A percentile compares a stretch with the other conserved stretches of the same genome.
Conservation (phyloP, 257 asterid genomes). For the Nicotiana noctiflora region DNA sequence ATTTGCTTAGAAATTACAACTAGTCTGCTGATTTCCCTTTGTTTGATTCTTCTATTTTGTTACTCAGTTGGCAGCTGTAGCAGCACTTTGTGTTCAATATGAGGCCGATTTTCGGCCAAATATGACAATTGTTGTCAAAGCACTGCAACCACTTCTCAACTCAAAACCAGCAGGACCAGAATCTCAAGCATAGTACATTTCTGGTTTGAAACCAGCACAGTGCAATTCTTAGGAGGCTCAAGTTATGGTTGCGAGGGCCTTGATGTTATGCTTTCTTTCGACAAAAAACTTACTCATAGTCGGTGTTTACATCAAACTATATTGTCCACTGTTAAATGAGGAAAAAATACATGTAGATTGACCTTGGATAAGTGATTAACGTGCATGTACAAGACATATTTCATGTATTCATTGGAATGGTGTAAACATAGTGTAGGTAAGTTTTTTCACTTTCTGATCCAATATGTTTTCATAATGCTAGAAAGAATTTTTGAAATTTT, state of each 20-base stretch:
- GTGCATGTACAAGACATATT: background rate
- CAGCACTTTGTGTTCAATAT: constrained; percentile 92
- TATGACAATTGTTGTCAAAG: constrained; percentile 94
- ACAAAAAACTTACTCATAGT: background rate
- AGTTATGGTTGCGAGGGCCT: background rate
- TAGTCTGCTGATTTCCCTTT: no score
- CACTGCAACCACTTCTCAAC: constrained; percentile 86
- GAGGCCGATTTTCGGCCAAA: constrained; percentile 95
- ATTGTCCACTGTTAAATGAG: background rate
- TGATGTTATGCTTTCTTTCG: background rate
- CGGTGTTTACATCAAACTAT: background rate
- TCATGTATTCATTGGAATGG: background rate
- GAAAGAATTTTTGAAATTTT: background rate
- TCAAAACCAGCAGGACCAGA: constrained; percentile 51
- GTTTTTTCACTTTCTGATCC: background rate
- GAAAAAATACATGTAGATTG: no score
- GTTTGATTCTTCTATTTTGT: background rate
- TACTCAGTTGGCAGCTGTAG: constrained; percentile 86
- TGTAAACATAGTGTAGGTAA: background rate
- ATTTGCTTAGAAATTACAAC: no score
- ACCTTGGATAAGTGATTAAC: background rate
- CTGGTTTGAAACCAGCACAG: background rate
- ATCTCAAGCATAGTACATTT: background rate
- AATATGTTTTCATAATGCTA: background rate
- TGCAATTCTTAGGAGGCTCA: background rate